Percentiles rank a stretch among this genome's conserved stretches.
Evolutionary conservation across 768 basidiomycete species (phyloP).

Genomic region (Tulasnella sp.): DNA sequence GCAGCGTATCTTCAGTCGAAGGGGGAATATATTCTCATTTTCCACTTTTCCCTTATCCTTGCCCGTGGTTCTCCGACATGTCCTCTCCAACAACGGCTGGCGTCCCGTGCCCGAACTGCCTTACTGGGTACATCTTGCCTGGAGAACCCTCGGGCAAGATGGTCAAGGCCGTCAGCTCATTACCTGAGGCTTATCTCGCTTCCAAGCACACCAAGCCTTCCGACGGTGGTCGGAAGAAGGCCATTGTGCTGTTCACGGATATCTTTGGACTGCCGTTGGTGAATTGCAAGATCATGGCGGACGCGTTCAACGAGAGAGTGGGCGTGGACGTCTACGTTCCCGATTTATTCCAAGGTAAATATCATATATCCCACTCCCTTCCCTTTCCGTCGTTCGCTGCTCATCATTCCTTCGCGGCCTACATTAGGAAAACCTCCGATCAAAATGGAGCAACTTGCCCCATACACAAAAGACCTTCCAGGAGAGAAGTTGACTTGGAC

Average conservation of each 20-base stretch:
- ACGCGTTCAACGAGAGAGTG: conserved; percentile 42
- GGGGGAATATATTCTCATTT: neutral
- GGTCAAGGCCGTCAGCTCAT: conserved; percentile 1
- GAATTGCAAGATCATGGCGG: conserved; percentile 52
- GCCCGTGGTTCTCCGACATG: neutral
- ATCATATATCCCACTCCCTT: neutral
- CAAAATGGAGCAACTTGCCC: neutral
- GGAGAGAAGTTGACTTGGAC: conserved; percentile 21
- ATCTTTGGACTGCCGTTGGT: conserved; percentile 47
- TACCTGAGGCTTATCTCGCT: neutral
- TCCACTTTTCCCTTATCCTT: neutral
- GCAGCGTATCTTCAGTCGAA: no score
- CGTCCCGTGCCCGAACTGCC: conserved; percentile 8
- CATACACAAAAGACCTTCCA: conserved; percentile 8
- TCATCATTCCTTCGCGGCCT: neutral
- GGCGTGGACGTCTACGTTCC: conserved; percentile 58
- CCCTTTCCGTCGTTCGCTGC: neutral
- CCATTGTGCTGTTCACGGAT: conserved; percentile 50
- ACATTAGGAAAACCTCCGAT: conserved; percentile 10
- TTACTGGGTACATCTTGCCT: neutral
- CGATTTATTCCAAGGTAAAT: conserved; percentile 48
- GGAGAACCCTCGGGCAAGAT: conserved; percentile 17
- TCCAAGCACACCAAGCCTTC: neutral
- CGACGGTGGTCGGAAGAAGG: conserved; percentile 27
- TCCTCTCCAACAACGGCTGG: neutral